Percentiles rank a stretch among this genome's conserved stretches.
phyloP scores from a whole-genome alignment of 768 basidiomycete genomes.

The Trametes meyenii region DNA sequence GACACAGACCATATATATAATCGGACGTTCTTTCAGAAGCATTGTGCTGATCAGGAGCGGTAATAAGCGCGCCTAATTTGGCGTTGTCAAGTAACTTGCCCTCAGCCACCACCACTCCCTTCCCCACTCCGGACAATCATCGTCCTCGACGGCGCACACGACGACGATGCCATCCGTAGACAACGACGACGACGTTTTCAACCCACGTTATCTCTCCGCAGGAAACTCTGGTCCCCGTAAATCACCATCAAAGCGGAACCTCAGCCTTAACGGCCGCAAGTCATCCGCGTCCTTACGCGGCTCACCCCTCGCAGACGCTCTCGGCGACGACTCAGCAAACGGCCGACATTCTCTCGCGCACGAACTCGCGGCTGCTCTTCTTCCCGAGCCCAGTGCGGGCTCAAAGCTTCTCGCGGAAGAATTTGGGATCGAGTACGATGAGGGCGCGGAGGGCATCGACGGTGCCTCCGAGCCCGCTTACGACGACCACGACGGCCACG shows the following conservation, averaged over 20 bases:
- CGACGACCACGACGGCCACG: conserved; percentile 27
- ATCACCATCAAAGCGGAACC: conserved; percentile 34
- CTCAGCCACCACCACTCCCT: conserved; percentile 20
- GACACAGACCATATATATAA: background rate
- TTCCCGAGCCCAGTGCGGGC: conserved; percentile 81
- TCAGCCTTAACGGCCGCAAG: conserved; percentile 41
- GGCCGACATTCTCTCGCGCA: conserved; percentile 78
- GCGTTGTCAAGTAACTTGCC: conserved; percentile 25
- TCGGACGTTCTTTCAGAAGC: background rate
- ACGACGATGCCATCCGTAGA: conserved; percentile 18
- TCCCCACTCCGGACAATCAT: background rate
- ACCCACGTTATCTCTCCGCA: conserved; percentile 36
- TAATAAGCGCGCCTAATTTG: conserved; percentile 13
- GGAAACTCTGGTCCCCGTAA: conserved; percentile 29
- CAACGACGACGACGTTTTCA: conserved; percentile 29
- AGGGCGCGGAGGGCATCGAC: conserved; percentile 83
- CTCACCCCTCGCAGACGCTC: conserved; percentile 39
- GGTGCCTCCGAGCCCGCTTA: conserved; percentile 37
- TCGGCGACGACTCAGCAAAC: conserved; percentile 47
- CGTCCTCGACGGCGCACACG: background rate
- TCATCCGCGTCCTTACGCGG: conserved; percentile 56
- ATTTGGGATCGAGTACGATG: conserved; percentile 88
- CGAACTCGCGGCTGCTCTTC: conserved; percentile 83
- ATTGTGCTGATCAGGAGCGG: background rate
- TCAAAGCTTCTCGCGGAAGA: conserved; percentile 84